Evolutionary conservation across 73 alveolate genomes (phyloP).

Genomic region (Paramecium sonneborni): DNA sequence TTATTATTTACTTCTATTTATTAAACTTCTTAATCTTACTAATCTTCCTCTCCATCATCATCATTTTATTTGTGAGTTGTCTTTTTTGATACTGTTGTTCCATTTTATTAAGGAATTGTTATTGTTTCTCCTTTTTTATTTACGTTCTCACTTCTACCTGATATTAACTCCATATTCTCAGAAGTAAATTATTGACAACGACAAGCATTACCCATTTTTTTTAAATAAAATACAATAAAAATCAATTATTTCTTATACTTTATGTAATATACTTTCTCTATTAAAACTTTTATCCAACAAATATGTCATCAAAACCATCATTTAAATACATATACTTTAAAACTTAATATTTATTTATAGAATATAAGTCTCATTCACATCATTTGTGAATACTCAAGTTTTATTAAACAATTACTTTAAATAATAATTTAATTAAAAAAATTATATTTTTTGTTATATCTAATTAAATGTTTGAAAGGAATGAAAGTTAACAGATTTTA

Average conservation of each 20-base stretch:
- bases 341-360: too few relatives aligned
- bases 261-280: background rate
- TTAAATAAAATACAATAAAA: background rate
- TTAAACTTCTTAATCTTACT: background rate
- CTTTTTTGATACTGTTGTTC: background rate
- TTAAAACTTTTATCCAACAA: background rate
- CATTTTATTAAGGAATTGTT: slow-evolving; percentile 1
- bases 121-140: slow-evolving; percentile 5
- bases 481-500: background rate
- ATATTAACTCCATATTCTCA: background rate
- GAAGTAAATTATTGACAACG: background rate
- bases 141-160: background rate
- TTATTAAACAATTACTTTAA: too few relatives aligned
- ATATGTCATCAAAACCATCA: background rate
- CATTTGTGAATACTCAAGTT: background rate
- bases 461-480: background rate
- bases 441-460: background rate
- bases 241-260: background rate
- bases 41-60: slow-evolving; percentile 2
- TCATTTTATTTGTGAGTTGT: background rate
- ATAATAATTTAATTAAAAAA: too few relatives aligned
- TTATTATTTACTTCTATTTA: background rate
- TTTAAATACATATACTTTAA: too few relatives aligned
- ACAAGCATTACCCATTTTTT: slow-evolving; percentile 55
- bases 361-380: background rate